Percentiles rank a stretch among this genome's conserved stretches.
phyloP scores from a whole-genome alignment of 306 rosid species.

The Ceratonia siliqua region DNA sequence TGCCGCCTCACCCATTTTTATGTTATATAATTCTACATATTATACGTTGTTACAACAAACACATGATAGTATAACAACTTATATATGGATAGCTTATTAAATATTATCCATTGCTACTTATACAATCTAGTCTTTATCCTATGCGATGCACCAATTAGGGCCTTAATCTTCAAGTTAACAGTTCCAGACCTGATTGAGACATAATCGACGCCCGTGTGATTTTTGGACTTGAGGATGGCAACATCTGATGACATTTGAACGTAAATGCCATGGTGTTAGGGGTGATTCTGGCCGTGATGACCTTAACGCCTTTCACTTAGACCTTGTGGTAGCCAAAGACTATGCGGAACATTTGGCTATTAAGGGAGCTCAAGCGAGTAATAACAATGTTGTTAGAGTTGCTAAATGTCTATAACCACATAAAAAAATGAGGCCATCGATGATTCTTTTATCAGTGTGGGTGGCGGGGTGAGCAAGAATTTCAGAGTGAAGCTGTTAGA shows the following conservation, averaged over 20 bases:
- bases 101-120: no score
- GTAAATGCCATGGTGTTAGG: slow-evolving; percentile 80
- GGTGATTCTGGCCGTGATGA: slow-evolving; percentile 44
- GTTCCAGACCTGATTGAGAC: slow-evolving; percentile 64
- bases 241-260: slow-evolving; percentile 46
- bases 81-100: no score
- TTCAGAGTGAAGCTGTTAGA: no score
- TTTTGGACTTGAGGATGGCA: slow-evolving; percentile 41
- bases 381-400: slow-evolving; percentile 47
- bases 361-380: slow-evolving; percentile 38
- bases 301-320: slow-evolving; percentile 35
- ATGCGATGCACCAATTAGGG: no score
- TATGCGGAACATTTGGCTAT: slow-evolving; percentile 61
- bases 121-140: no score
- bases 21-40: no score
- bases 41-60: no score
- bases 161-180: slow-evolving; percentile 57
- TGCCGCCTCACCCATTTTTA: no score
- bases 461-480: no score
- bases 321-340: slow-evolving; percentile 48
- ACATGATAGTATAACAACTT: no score
- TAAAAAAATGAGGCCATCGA: no score
- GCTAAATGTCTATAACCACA: slow-evolving; percentile 45
- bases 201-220: slow-evolving; percentile 63
- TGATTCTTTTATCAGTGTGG: no score